These are phyloP conservation scores for Talaromyces trachyspermus DNA, from an alignment of 495 filamentous ascomycete species.

Conservation along the genomic window DNA sequence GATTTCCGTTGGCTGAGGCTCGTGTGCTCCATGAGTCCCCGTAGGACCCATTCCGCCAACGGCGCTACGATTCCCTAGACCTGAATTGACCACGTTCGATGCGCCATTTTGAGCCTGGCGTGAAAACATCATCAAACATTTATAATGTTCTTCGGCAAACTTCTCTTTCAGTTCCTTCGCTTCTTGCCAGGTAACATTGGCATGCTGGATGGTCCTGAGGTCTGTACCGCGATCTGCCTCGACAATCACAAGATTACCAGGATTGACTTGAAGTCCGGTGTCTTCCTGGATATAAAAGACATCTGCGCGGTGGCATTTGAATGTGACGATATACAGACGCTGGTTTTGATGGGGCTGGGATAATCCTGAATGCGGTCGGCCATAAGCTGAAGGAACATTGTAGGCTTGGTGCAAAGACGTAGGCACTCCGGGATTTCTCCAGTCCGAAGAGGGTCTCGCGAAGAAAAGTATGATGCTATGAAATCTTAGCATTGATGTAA, in stretches of 20 bases:
- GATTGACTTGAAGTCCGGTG: constrained; percentile 81
- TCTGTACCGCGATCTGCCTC: constrained; percentile 96
- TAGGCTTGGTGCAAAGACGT: constrained; percentile 48
- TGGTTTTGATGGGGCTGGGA: constrained; percentile 70
- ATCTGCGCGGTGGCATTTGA: constrained; percentile 90
- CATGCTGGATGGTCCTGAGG: constrained; percentile 82
- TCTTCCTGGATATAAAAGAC: constrained; percentile 96
- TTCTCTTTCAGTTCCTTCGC: constrained; percentile 84
- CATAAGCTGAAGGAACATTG: constrained; percentile 38
- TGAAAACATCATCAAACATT: constrained; percentile 96
- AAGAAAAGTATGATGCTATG: constrained; percentile 43
- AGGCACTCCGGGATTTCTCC: constrained; percentile 23
- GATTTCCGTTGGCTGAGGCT: constrained; percentile 64
- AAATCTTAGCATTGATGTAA: constrained; percentile 29
- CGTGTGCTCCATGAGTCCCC: constrained; percentile 64
- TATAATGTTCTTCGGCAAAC: constrained; percentile 87
- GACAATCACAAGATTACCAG: constrained; percentile 90
- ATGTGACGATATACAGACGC: constrained; percentile 84
- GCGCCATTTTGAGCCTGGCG: constrained; percentile 58
- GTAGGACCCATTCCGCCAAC: constrained; percentile 69
- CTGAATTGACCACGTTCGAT: constrained; percentile 39
- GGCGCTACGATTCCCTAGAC: constrained; percentile 48
- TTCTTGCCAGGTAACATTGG: constrained; percentile 73
- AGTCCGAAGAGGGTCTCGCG: constrained; percentile 33
- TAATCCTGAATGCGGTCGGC: constrained; percentile 52